phyloP scores from a whole-genome alignment of 106 monocot genomes.

The Dendrobium nobile region DNA sequence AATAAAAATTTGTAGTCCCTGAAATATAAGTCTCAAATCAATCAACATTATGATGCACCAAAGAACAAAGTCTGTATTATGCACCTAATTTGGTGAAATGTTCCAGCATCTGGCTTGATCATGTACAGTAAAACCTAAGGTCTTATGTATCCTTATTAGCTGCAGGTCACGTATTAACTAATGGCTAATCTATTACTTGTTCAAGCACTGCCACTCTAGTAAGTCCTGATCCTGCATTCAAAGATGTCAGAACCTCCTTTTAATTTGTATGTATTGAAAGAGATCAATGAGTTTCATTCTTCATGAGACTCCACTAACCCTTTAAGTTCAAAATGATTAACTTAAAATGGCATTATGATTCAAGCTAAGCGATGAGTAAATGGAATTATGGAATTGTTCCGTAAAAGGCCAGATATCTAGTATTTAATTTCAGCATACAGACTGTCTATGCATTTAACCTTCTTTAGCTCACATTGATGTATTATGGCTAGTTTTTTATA shows the following conservation, averaged over 20 bases:
- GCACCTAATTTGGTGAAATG: neutral
- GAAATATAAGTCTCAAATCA: neutral
- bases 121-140: neutral
- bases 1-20: neutral
- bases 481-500: neutral
- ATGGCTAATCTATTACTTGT: neutral
- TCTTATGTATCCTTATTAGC: neutral
- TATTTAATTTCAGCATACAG: neutral
- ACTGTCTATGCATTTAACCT: neutral
- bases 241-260: neutral
- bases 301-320: neutral
- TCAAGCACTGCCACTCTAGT: neutral
- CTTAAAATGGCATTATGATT: constrained; percentile 2
- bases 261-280: neutral
- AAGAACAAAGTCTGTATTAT: neutral
- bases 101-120: neutral
- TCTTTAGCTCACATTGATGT: neutral
- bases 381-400: neutral
- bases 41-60: neutral
- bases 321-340: neutral
- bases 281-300: neutral
- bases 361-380: neutral
- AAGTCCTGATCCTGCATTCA: neutral
- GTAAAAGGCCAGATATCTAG: neutral
- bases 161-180: neutral